Conservation (phyloP, 202 grass and related monocot genomes). For the Hordeum pubiflorum region DNA sequence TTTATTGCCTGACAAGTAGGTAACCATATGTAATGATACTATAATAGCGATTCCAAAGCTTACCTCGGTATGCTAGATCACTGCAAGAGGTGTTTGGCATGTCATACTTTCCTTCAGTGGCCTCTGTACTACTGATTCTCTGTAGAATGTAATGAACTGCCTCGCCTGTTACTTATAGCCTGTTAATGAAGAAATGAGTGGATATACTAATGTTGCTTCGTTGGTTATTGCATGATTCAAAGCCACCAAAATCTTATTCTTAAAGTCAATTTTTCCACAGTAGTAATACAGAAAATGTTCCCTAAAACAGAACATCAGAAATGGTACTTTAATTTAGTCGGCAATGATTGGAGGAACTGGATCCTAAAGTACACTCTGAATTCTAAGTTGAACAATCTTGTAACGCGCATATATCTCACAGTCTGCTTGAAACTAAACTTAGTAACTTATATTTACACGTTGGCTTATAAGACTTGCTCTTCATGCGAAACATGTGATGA, state of each 20-base stretch:
- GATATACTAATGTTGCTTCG: not conserved
- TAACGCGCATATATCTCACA: not conserved
- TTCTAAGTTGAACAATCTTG: not conserved
- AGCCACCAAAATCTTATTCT: not conserved
- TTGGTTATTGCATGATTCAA: not conserved
- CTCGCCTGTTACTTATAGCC: not conserved
- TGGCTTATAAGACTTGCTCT: not conserved
- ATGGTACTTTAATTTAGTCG: not conserved
- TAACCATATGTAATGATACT: no score
- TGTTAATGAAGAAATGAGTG: slow-evolving; percentile 9
- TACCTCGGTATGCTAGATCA: not conserved
- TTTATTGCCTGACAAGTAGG: not conserved
- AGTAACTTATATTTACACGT: not conserved
- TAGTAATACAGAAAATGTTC: not conserved
- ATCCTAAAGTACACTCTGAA: not conserved
- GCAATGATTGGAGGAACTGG: not conserved
- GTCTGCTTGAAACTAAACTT: not conserved
- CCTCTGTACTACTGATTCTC: not conserved
- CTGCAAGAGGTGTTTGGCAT: not conserved
- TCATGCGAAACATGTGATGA: not conserved
- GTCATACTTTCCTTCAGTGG: not conserved
- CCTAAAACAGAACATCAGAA: not conserved
- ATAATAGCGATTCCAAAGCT: not conserved
- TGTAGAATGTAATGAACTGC: not conserved
- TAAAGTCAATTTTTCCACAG: not conserved